Evolutionary conservation across 768 basidiomycete species (phyloP).

Genomic region (Suillus discolor): DNA sequence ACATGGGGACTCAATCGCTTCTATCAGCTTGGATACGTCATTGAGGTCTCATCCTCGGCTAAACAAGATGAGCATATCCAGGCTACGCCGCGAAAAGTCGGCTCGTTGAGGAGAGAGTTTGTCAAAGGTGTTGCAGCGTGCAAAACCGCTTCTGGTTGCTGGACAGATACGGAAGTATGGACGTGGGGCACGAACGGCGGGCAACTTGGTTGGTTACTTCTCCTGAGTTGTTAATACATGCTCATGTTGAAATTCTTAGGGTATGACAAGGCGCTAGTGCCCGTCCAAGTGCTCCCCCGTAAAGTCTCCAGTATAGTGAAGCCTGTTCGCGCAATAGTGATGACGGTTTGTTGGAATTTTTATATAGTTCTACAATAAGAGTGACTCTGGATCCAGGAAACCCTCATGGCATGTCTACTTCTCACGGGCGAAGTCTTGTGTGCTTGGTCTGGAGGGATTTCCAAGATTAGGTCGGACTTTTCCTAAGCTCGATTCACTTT

Average conservation of each 20-base stretch:
- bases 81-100: constrained; percentile 72
- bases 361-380: constrained; percentile 1
- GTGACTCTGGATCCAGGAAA: constrained; percentile 55
- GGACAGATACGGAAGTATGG: constrained; percentile 72
- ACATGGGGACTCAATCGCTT: constrained; percentile 94
- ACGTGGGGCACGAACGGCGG: constrained; percentile 96
- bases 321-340: constrained; percentile 69
- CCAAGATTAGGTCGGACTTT: constrained; percentile 66
- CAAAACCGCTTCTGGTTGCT: constrained; percentile 85
- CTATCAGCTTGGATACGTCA: constrained; percentile 82
- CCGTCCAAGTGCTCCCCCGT: constrained; percentile 75
- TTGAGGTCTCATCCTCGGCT: constrained; percentile 55
- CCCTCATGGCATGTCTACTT: constrained; percentile 80
- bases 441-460: constrained; percentile 73
- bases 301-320: constrained; percentile 78
- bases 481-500: neutral
- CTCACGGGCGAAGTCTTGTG: constrained; percentile 82
- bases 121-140: constrained; percentile 86
- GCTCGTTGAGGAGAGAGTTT: constrained; percentile 74
- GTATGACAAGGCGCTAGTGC: constrained; percentile 74
- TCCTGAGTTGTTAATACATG: neutral
- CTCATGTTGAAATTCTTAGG: constrained; percentile 41
- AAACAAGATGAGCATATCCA: constrained; percentile 77
- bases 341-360: constrained; percentile 46
- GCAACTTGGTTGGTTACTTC: constrained; percentile 69